Conservation (phyloP, 1,139 yeast species). For the Scheffersomyces stambukii region DNA sequence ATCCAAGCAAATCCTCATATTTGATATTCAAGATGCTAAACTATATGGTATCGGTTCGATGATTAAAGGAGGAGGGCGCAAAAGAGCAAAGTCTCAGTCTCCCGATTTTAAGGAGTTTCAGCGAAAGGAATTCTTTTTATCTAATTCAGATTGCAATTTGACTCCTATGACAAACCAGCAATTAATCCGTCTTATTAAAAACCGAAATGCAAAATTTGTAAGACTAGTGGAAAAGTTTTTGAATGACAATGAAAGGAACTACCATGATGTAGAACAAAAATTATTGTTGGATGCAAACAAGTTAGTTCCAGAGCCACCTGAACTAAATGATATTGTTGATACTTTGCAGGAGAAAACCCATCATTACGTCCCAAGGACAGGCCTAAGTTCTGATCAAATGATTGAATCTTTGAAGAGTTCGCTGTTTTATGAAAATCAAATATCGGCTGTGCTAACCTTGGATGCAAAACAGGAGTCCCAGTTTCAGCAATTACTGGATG, state of each 20-base stretch:
- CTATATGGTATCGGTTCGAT: constrained; percentile 36
- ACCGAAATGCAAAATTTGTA: constrained; percentile 54
- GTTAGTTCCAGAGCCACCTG: constrained; percentile 45
- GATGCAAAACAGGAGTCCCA: constrained; percentile 19
- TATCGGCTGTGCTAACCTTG: constrained; percentile 25
- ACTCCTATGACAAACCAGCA: constrained; percentile 27
- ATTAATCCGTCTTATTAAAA: constrained; percentile 54
- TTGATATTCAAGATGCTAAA: constrained; percentile 74
- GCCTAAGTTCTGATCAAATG: constrained; percentile 33
- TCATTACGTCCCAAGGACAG: constrained; percentile 20
- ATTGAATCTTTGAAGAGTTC: constrained; percentile 41
- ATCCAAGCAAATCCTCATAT: constrained; percentile 52
- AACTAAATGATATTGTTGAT: constrained; percentile 29
- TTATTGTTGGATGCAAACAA: constrained; percentile 27
- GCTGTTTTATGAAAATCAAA: constrained; percentile 57
- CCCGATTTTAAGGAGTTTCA: constrained; percentile 7
- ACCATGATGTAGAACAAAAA: constrained; percentile 27
- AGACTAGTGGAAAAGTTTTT: constrained; percentile 11
- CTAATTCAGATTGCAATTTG: constrained; percentile 19
- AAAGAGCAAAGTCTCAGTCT: constrained; percentile 7
- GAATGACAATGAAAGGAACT: constrained; percentile 2
- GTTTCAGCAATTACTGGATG: constrained; percentile 14
- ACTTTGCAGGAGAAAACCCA: constrained; percentile 29
- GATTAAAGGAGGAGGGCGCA: constrained; percentile 19
- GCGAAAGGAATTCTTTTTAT: constrained; percentile 22